A percentile compares a stretch with the other conserved stretches of the same genome.
phyloP scores from a whole-genome alignment of 306 rosid species.

The Cyamopsis tetragonoloba region DNA sequence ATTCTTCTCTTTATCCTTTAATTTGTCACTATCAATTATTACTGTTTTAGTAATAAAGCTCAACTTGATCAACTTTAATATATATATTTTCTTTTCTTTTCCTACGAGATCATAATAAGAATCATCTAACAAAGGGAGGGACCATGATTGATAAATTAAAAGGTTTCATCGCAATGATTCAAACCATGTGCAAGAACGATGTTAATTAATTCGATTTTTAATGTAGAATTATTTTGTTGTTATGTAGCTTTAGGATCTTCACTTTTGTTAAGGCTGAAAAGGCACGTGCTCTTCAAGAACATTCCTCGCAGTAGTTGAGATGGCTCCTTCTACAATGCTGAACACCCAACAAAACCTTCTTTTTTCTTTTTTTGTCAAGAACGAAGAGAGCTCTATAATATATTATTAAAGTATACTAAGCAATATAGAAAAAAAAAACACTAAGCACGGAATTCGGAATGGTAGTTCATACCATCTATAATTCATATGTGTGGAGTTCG shows the following conservation, averaged over 20 bases:
- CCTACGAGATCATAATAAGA: not conserved
- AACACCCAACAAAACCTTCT: constrained; percentile 21
- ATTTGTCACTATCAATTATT: constrained; percentile 12
- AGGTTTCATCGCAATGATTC: constrained; percentile 25
- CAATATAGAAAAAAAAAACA: too few relatives aligned
- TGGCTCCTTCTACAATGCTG: constrained; percentile 23
- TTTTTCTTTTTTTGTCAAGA: too few relatives aligned
- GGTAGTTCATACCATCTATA: too few relatives aligned
- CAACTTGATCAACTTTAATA: too few relatives aligned
- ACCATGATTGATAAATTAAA: constrained; percentile 25
- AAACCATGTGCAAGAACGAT: constrained; percentile 38
- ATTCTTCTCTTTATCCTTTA: constrained; percentile 1
- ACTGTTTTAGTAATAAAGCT: constrained; percentile 2
- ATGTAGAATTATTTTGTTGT: not conserved
- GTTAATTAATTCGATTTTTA: constrained; percentile 3
- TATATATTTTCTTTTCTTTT: too few relatives aligned
- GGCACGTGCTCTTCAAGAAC: constrained; percentile 29
- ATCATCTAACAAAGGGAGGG: constrained; percentile 21
- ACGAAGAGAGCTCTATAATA: too few relatives aligned
- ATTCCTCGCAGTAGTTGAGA: constrained; percentile 29
- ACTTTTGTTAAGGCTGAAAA: constrained; percentile 61
- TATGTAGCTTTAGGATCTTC: constrained; percentile 26
- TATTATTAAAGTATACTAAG: too few relatives aligned
- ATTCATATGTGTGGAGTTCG: too few relatives aligned
- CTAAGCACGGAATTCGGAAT: too few relatives aligned